Evolutionary conservation across 768 basidiomycete species (phyloP).

Genomic region (Pleurotus pulmonarius): DNA sequence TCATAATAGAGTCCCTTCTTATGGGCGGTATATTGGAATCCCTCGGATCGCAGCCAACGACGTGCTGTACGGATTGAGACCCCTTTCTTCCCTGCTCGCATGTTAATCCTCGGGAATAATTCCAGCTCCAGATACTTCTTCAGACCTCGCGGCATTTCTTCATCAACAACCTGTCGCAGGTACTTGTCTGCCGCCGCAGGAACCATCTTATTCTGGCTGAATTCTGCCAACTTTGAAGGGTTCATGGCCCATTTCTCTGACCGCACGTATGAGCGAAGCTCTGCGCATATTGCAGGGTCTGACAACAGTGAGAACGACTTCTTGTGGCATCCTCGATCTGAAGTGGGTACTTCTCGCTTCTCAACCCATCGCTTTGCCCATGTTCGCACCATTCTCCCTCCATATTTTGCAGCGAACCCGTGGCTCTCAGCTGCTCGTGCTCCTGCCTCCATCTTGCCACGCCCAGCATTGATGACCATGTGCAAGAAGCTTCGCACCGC

Average conservation of each 20-base stretch:
- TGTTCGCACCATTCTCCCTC: slow-evolving; percentile 17
- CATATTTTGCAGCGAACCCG: slow-evolving; percentile 28
- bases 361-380: slow-evolving; percentile 24
- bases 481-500: slow-evolving; percentile 24
- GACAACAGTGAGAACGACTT: slow-evolving; percentile 24
- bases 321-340: slow-evolving; percentile 19
- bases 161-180: slow-evolving; percentile 18
- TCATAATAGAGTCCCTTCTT: slow-evolving; percentile 33
- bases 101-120: slow-evolving; percentile 25
- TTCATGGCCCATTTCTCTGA: slow-evolving; percentile 33
- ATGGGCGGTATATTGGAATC: slow-evolving; percentile 16
- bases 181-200: slow-evolving; percentile 25
- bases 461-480: slow-evolving; percentile 25
- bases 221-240: slow-evolving; percentile 26
- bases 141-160: slow-evolving; percentile 31
- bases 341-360: slow-evolving; percentile 18
- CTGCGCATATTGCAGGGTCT: slow-evolving; percentile 23
- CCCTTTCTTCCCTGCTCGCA: slow-evolving; percentile 21
- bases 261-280: slow-evolving; percentile 23
- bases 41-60: slow-evolving; percentile 8
- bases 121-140: slow-evolving; percentile 29
- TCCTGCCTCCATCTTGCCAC: slow-evolving; percentile 19
- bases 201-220: slow-evolving; percentile 19
- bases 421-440: slow-evolving; percentile 23
- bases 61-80: slow-evolving; percentile 28